Percentiles rank a stretch among this genome's conserved stretches.
phyloP scores from a whole-genome alignment of 805 yeast genomes.

The Myxozyma mucilagina region DNA sequence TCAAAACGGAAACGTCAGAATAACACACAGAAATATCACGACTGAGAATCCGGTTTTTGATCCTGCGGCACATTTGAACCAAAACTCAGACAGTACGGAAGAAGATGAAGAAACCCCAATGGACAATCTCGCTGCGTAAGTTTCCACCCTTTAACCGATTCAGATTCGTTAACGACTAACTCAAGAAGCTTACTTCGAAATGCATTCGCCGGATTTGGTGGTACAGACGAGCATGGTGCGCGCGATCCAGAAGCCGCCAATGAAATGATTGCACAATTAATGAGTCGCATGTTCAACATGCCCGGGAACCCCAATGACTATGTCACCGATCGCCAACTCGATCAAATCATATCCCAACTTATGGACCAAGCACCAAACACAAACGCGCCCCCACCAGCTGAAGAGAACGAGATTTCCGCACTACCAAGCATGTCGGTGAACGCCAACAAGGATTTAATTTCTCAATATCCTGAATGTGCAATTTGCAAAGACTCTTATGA shows the following conservation, averaged over 20 bases:
- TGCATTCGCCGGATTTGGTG: constrained; percentile 14
- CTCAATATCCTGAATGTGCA: constrained; percentile 28
- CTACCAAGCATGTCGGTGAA: constrained; percentile 6
- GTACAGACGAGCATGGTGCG: neutral
- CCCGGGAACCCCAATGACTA: constrained; percentile 30
- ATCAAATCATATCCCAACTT: constrained; percentile 30
- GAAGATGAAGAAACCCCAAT: constrained; percentile 11
- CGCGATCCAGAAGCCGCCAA: neutral
- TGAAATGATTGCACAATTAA: constrained; percentile 5
- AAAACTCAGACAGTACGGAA: neutral
- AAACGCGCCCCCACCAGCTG: constrained; percentile 30
- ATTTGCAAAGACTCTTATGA: constrained; percentile 31
- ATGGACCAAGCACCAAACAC: constrained; percentile 30
- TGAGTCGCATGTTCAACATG: constrained; percentile 20
- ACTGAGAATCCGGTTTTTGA: neutral
- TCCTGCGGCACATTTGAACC: neutral
- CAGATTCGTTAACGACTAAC: neutral
- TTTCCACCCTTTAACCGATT: neutral
- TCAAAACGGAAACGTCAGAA: neutral
- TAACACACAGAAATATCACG: neutral
- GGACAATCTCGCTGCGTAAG: constrained; percentile 23
- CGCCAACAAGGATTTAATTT: constrained; percentile 5
- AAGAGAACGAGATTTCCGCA: constrained; percentile 14
- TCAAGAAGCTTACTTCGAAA: constrained; percentile 26
- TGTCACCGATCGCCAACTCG: constrained; percentile 30